These are phyloP conservation scores for Zymoseptoria crescenta DNA, from an alignment of 2,329 filamentous ascomycete genomes.

Conservation along the genomic window DNA sequence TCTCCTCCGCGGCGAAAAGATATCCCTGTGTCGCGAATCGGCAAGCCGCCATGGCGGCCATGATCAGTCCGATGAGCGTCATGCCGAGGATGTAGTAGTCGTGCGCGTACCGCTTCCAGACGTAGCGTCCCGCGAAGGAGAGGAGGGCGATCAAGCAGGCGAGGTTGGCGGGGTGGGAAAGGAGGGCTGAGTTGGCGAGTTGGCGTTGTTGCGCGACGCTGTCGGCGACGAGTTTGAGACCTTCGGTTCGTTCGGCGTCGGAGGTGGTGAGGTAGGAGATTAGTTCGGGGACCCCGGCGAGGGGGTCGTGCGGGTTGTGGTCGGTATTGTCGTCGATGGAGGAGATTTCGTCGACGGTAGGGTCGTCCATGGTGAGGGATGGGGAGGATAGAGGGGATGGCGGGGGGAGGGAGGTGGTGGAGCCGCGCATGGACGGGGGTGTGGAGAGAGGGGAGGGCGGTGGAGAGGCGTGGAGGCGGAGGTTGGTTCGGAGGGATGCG, in stretches of 20 bases:
- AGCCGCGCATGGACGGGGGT: slow-evolving; percentile 49
- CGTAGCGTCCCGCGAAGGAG: slow-evolving; percentile 33
- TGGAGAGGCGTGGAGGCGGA: slow-evolving; percentile 55
- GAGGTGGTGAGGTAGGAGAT: slow-evolving; percentile 47
- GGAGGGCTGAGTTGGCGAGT: slow-evolving; percentile 53
- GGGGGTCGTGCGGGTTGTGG: slow-evolving; percentile 25
- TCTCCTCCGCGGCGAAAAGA: slow-evolving; percentile 51
- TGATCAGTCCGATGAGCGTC: slow-evolving; percentile 53
- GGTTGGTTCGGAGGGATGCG: slow-evolving; percentile 71
- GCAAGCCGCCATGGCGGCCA: slow-evolving; percentile 55
- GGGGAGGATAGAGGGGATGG: slow-evolving; percentile 35
- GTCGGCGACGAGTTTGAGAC: slow-evolving; percentile 68
- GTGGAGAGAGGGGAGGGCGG: slow-evolving; percentile 55
- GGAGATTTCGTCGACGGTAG: slow-evolving; percentile 6
- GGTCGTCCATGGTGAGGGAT: slow-evolving; percentile 20
- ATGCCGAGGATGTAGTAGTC: slow-evolving; percentile 51
- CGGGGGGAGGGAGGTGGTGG: slow-evolving; percentile 45
- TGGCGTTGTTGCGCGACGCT: slow-evolving; percentile 77
- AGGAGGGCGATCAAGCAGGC: slow-evolving; percentile 32
- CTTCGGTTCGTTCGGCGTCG: slow-evolving; percentile 56
- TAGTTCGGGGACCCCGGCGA: slow-evolving; percentile 55
- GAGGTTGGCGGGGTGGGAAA: slow-evolving; percentile 52
- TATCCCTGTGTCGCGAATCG: slow-evolving; percentile 57
- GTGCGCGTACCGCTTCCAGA: slow-evolving; percentile 39
- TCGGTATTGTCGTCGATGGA: slow-evolving; percentile 7